Base-by-base conservation (phyloP, 2,329 filamentous ascomycete species). In the Talaromyces pinophilus region DNA sequence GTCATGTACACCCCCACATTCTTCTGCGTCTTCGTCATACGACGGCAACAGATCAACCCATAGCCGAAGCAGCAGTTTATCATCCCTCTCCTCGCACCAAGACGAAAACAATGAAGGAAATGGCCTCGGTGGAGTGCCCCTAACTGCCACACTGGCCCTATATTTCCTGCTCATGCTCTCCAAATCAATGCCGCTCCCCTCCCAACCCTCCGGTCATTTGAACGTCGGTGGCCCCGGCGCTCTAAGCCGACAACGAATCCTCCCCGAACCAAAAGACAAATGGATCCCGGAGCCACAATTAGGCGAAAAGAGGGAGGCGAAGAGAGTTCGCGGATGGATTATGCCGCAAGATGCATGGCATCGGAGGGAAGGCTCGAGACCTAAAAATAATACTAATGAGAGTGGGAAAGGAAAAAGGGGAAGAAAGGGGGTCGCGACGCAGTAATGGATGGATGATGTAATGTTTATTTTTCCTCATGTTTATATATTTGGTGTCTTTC, bases 131-230 rank as follows among this genome's bases (percentile, higher is more conserved):
- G 35, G 72, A 59, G 75, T 70, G 10, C 78, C 79, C 13, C 76
- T 89, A 80, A 89, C 87, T 0, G 86, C 85, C 15, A 82, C 81
- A 3, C 74, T 90, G 25, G 87, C 86, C 0, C 78, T 90, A 6
- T 90, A 87, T 79, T 89, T 87, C 71, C 76, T 90, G 17, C 84
- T 89, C 65, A 88, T 89, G 86, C 83, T 89, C 3, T 86, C 87
- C 28, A 88, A 87, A 73, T 83, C 87, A 63, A 81, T 83, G 48
- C 84, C 86, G 1, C 79, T 90, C 44, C 84, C 84, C 1, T 82
- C 83, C 3, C 86, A 89, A 66, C 77, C 78, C 52, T 82, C 83
- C 15, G 87, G 85, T 75, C 82, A 83, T 70, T 81, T 89, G 77
- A 86, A 89, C 62, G 84, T 88, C 25, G 87, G 87, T 8, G 85